Evolutionary conservation across 2,329 filamentous ascomycete species (phyloP).

Genomic region (Pseudocercospora ulei): DNA sequence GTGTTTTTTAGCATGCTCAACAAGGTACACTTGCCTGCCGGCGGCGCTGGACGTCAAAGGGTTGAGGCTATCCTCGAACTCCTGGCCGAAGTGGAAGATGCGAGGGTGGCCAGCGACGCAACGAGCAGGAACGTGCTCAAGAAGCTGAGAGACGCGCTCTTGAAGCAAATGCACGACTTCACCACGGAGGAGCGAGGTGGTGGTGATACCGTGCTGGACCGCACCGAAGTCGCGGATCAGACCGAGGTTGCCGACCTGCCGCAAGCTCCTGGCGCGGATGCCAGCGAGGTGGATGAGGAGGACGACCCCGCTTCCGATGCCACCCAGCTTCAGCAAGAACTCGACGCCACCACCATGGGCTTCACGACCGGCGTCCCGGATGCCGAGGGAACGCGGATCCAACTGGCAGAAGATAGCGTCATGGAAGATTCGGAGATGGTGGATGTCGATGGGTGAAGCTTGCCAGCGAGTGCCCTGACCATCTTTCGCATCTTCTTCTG

Average conservation of each 20-base stretch:
- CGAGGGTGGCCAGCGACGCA: conserved; percentile 44
- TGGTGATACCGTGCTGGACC: conserved; percentile 29
- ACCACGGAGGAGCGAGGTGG: conserved; percentile 31
- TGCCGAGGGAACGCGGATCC: conserved; percentile 33
- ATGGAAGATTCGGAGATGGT: conserved; percentile 22
- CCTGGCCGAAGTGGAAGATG: conserved; percentile 42
- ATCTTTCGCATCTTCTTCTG: too few relatives aligned
- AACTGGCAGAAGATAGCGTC: conserved; percentile 23
- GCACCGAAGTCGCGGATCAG: conserved; percentile 21
- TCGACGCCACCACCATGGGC: conserved; percentile 27
- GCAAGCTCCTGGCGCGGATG: conserved; percentile 8
- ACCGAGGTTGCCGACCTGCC: conserved; percentile 18
- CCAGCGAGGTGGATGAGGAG: conserved; percentile 16
- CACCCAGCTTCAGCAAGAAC: conserved; percentile 25
- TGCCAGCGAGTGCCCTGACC: too few relatives aligned
- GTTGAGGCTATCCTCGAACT: conserved; percentile 40
- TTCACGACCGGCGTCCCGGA: conserved; percentile 31
- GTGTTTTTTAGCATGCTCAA: conserved; percentile 64
- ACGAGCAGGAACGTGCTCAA: conserved; percentile 47
- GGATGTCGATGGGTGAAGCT: conserved; percentile 23
- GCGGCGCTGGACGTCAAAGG: conserved; percentile 27
- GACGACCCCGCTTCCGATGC: conserved; percentile 24
- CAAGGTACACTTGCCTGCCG: conserved; percentile 69
- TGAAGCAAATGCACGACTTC: conserved; percentile 46
- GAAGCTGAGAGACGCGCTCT: conserved; percentile 44